Evolutionary conservation across 2,329 filamentous ascomycete genomes (phyloP).

Genomic region (Neofusicoccum cordaticola): DNA sequence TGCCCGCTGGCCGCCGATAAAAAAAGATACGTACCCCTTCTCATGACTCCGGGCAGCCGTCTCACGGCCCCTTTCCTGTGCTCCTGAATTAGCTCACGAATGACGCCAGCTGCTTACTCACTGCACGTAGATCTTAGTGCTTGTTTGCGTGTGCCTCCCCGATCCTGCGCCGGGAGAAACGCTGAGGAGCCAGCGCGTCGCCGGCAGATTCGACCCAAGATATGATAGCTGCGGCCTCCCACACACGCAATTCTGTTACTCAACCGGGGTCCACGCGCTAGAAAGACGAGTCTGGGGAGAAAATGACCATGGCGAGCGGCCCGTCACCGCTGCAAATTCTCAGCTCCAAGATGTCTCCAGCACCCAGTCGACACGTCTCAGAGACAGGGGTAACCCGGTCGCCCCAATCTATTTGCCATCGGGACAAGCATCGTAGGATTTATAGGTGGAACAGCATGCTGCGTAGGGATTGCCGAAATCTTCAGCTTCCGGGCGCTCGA

Average conservation of each 20-base stretch:
- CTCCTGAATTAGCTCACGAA: neutral
- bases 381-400: neutral
- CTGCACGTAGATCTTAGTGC: neutral
- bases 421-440: neutral
- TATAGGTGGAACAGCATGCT: neutral
- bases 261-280: neutral
- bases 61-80: neutral
- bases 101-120: neutral
- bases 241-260: neutral
- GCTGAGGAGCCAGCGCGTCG: neutral
- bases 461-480: neutral
- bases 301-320: neutral
- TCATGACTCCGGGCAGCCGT: neutral
- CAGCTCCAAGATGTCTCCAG: neutral
- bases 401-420: conserved; percentile 7
- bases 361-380: neutral
- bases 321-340: neutral
- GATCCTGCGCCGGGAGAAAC: neutral
- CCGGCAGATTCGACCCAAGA: neutral
- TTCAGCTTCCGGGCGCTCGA: neutral
- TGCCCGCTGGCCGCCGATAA: neutral
- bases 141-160: neutral
- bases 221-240: neutral
- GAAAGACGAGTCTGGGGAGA: neutral
- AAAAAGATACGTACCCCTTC: neutral